phyloP scores from a whole-genome alignment of 208 protist genomes.

The Novymonas esmeraldas region DNA sequence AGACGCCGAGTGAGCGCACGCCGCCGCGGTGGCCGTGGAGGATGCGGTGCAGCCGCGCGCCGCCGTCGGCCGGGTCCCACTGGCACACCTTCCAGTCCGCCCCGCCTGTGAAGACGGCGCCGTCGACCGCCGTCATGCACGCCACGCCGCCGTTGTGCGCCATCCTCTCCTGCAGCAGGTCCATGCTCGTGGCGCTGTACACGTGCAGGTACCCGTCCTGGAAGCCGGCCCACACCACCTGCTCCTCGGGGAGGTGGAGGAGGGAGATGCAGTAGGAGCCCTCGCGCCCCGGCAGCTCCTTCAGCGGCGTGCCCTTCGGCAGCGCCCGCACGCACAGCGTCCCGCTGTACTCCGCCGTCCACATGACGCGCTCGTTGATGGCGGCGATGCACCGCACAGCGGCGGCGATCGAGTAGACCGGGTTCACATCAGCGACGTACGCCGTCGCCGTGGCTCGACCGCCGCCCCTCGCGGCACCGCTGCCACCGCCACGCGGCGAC shows the following conservation, averaged over 20 bases:
- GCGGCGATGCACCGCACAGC: constrained; percentile 48
- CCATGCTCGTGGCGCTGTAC: constrained; percentile 50
- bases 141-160: constrained; percentile 30
- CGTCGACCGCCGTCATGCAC: constrained; percentile 51
- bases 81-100: constrained; percentile 80
- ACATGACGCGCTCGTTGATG: constrained; percentile 72
- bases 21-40: constrained; percentile 69
- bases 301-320: constrained; percentile 63
- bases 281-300: constrained; percentile 45
- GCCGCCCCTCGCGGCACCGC: not conserved
- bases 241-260: constrained; percentile 43
- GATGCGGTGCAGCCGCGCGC: constrained; percentile 37
- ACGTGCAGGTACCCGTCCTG: constrained; percentile 82
- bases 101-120: constrained; percentile 73
- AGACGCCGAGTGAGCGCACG: constrained; percentile 60
- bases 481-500: constrained; percentile 3
- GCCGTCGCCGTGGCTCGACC: constrained; percentile 10
- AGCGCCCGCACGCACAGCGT: constrained; percentile 65
- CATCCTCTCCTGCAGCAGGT: constrained; percentile 46
- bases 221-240: constrained; percentile 75
- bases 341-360: constrained; percentile 77
- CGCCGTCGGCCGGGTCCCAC: constrained; percentile 42
- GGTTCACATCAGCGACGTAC: constrained; percentile 71
- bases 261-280: constrained; percentile 67
- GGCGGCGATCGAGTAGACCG: constrained; percentile 55